Conservation (phyloP, 1,284 basidiomycete species). For the Kwoniella shivajii region DNA sequence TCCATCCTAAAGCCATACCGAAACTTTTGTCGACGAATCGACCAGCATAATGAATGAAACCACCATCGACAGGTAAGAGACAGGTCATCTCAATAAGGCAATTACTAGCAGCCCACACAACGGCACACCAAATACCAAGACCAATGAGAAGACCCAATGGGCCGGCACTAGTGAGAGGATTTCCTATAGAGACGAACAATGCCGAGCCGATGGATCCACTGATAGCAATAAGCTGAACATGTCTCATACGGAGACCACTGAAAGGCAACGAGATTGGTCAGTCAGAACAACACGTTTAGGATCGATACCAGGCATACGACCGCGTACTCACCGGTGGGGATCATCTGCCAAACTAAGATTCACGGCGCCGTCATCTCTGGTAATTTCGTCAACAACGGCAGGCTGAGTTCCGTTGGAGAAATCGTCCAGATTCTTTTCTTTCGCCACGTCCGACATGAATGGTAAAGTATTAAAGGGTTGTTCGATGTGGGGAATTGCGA, state of each 20-base stretch:
- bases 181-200: slow-evolving; percentile 28
- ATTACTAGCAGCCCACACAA: slow-evolving; percentile 26
- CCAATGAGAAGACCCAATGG: slow-evolving; percentile 27
- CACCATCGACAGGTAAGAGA: slow-evolving; percentile 27
- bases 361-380: not conserved
- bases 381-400: slow-evolving; percentile 5
- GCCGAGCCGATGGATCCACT: slow-evolving; percentile 28
- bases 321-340: slow-evolving; percentile 14
- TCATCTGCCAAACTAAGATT: slow-evolving; percentile 15
- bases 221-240: slow-evolving; percentile 32
- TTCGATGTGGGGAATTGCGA: not conserved
- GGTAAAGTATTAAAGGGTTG: not conserved
- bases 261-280: not conserved
- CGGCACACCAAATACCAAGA: slow-evolving; percentile 23
- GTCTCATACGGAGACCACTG: slow-evolving; percentile 32
- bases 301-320: not conserved
- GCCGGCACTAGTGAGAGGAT: slow-evolving; percentile 22
- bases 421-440: slow-evolving; percentile 10
- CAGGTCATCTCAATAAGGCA: slow-evolving; percentile 32
- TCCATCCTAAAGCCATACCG: slow-evolving; percentile 28
- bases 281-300: not conserved
- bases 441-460: slow-evolving; percentile 17
- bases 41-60: slow-evolving; percentile 22
- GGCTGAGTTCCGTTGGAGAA: not conserved
- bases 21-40: slow-evolving; percentile 24